Evolutionary conservation across 306 rosid genomes (phyloP), one percentile per base, ranked within the genome.

Genomic region (Lablab purpureus): DNA sequence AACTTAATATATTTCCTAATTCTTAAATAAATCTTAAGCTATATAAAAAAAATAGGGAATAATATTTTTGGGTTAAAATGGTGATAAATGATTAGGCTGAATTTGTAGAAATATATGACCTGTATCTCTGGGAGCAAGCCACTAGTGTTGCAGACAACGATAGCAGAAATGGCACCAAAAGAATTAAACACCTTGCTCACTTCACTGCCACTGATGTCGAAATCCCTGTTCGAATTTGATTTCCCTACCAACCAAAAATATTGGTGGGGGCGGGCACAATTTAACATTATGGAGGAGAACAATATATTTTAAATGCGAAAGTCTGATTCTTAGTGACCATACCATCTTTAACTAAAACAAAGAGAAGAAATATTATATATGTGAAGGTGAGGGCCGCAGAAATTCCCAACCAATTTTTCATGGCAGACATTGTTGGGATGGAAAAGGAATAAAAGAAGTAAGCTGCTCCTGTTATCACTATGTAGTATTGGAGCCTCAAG

Each of bases 81-180:
- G 43, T 2, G 10, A 40, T 40, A 40, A 40, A 40, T 40, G 45
- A 10, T 40, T 40, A 40, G 11, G 45, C 8, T 37, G 2, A 37
- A 37, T 37, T 37, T 2, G 3, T 37, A 40, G 18, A 9, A 17
- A 27, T 19, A 27, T 19, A 41, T 70, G 19, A 89, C 93, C 89
- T 89, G 89, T 83, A 87, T 85, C 51, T 89, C 93, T 0, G 46
- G 91, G 11, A 89, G 87, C 67, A 89, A 32, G 75, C 93, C 93
- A 17, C 84, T 10, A 0, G 88, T 82, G 87, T 87, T 89, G 78
- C 67, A 7, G 12, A 87, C 93, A 15, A 89, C 63, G 43, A 85
- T 77, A 2, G 84, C 87, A 18, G 93, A 66, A 72, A 89, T 74
- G 47, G 93, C 87, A 40, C 84, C 85, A 18, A 89, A 85, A 18